Evolutionary conservation across 2,329 filamentous ascomycete species (phyloP).

Genomic region (Pestalotiopsis sp.): DNA sequence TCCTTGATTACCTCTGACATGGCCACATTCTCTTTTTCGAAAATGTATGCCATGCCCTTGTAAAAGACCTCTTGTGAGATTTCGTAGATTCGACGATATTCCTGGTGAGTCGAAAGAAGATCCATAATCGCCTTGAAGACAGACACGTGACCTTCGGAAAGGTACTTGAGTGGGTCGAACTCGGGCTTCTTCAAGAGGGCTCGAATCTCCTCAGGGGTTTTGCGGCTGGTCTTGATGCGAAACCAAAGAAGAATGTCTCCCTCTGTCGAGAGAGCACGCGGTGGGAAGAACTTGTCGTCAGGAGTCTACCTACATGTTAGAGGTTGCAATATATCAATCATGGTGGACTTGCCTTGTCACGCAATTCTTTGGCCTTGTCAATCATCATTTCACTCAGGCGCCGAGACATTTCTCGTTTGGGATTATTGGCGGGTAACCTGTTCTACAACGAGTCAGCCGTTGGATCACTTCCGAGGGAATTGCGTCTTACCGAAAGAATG

Average conservation of each 20-base stretch:
- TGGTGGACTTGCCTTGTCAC: conserved; percentile 5
- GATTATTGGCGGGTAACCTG: background rate
- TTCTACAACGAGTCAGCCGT: background rate
- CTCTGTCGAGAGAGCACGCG: conserved; percentile 18
- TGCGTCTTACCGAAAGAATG: conserved; percentile 47
- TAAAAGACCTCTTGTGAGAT: conserved; percentile 23
- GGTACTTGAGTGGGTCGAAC: conserved; percentile 19
- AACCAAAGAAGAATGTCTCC: conserved; percentile 28
- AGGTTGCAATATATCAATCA: background rate
- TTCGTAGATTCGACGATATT: conserved; percentile 22
- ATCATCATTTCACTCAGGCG: conserved; percentile 6
- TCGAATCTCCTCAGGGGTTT: background rate
- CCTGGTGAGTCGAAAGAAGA: conserved; percentile 17
- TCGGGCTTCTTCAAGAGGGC: conserved; percentile 23
- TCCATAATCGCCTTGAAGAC: conserved; percentile 20
- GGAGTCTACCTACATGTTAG: conserved; percentile 13
- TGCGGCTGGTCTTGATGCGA: conserved; percentile 20
- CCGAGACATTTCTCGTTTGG: conserved; percentile 11
- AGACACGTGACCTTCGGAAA: conserved; percentile 21
- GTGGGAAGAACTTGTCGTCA: background rate
- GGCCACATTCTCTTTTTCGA: conserved; percentile 10
- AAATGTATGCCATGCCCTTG: conserved; percentile 19
- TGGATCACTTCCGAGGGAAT: background rate
- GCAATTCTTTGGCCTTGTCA: conserved; percentile 13
- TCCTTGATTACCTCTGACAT: background rate